Base-by-base conservation (phyloP, 1,284 basidiomycete genomes). In the Tylopilus orsonianus region DNA sequence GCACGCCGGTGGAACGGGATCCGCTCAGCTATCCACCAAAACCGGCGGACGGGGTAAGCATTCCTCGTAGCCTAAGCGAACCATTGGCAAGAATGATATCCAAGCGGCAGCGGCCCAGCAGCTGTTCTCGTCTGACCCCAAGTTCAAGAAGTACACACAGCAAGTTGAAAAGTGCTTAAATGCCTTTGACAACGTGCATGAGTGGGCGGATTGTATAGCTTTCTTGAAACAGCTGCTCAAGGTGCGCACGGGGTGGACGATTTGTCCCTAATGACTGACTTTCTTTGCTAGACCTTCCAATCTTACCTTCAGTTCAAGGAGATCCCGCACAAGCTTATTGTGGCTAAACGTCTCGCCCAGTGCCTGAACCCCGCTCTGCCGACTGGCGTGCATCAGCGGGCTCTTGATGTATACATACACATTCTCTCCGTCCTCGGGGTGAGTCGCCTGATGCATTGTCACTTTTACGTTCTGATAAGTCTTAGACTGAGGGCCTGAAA, bases 201-300 rank as follows among this genome's bases (percentile, higher is more conserved):
- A 99, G 74, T 99, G 97, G 97, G 96, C 97, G 50, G 97, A 99
- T 74, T 99, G 96, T 68, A 98, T 98, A 65, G 90, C 96, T 36
- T 99, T 99, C 71, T 73, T 99, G 62, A 95, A 94, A 59, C 87
- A 95, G 54, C 72, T 99, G 49, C 83, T 97, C 57, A 99, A 98
- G 80, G 94, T 66, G 34, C 36, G 44, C 47, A 33, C 53, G 19
- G 39, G 18, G 20, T 6, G 8, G 24, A 50, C 40, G 8, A 26
- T 34, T 5, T 3, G 8, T 22, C 24, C 33, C n/a, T n/a, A 22
- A 26, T 39, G 13, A 16, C 41, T 48, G 29, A 54, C n/a, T 38
- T 10, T 16, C 36, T 29, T 23, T 12, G 20, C 35, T 63, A 95
- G 92, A 91, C 94, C 0, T 83, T 99, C 34, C 95, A 99, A 74